These are phyloP conservation scores for Lunasporangiospora selenospora DNA, from an alignment of 192 early-diverging fungal genomes.

Conservation along the genomic window DNA sequence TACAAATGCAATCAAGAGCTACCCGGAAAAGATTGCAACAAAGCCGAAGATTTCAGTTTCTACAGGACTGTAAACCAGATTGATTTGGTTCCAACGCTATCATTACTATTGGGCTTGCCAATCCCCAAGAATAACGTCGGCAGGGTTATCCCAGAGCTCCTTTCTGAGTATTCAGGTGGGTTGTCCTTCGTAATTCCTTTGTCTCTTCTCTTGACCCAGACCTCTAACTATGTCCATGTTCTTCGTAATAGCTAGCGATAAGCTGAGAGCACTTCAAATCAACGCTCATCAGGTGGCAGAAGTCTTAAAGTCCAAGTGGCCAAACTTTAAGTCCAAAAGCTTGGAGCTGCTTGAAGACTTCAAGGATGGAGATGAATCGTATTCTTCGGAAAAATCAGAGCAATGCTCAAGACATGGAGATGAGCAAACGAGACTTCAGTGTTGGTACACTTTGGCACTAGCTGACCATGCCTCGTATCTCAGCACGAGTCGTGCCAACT, in stretches of 20 bases:
- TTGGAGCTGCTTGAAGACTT: slow-evolving; percentile 8
- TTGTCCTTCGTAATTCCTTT: too few relatives aligned
- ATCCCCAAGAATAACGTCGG: slow-evolving; percentile 96
- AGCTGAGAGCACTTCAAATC: slow-evolving; percentile 62
- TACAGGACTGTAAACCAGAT: slow-evolving; percentile 80
- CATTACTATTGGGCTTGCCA: slow-evolving; percentile 81
- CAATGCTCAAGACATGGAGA: slow-evolving; percentile 5
- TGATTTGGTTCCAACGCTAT: slow-evolving; percentile 88
- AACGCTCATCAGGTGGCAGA: slow-evolving; percentile 67
- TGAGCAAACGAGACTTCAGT: slow-evolving; percentile 33
- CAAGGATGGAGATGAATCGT: slow-evolving; percentile 6
- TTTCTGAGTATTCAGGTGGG: slow-evolving; percentile 54
- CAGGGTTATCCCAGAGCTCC: slow-evolving; percentile 80
- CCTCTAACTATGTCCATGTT: background rate
- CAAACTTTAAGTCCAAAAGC: slow-evolving; percentile 30
- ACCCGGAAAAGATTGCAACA: slow-evolving; percentile 12
- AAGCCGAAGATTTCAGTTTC: slow-evolving; percentile 47
- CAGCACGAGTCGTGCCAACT: background rate
- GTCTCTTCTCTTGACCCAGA: slow-evolving; percentile 1
- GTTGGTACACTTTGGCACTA: slow-evolving; percentile 34
- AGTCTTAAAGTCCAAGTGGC: slow-evolving; percentile 43
- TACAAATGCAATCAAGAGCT: slow-evolving; percentile 22
- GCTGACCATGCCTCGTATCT: slow-evolving; percentile 31
- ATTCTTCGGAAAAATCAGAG: background rate
- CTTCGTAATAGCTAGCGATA: slow-evolving; percentile 34